Conservation (phyloP, 306 rosid species). For the Acacia confusa region DNA sequence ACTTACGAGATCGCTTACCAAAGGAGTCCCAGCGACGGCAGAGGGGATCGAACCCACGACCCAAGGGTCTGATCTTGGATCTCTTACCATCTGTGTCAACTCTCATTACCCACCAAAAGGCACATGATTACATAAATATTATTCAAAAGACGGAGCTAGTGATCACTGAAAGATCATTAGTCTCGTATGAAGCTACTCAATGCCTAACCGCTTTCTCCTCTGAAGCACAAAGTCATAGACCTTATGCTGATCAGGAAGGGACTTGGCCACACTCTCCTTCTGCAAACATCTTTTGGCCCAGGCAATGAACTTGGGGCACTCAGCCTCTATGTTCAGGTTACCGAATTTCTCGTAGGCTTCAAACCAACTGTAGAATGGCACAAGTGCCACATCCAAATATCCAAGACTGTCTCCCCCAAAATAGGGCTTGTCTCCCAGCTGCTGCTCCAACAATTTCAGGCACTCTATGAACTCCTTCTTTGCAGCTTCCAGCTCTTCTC, state of each 20-base stretch:
- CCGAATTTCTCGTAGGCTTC: constrained; percentile 14
- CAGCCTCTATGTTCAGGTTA: constrained; percentile 7
- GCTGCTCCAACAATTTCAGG: constrained; percentile 27
- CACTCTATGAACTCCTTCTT: constrained; percentile 24
- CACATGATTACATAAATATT: no score
- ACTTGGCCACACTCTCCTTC: constrained; percentile 28
- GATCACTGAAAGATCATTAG: no score
- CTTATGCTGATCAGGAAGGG: constrained; percentile 31
- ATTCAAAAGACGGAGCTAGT: no score
- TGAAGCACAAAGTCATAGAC: neutral
- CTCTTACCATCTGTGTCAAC: no score
- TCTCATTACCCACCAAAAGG: no score
- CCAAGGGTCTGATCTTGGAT: no score
- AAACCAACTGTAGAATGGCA: constrained; percentile 32
- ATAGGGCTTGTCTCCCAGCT: constrained; percentile 34
- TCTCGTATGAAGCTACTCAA: no score
- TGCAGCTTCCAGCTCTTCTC: constrained; percentile 36
- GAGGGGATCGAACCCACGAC: no score
- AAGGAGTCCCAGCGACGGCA: no score
- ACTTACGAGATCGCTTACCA: no score
- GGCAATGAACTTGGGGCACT: constrained; percentile 33
- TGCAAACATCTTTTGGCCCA: constrained; percentile 39
- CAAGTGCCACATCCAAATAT: constrained; percentile 20
- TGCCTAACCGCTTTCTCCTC: neutral
- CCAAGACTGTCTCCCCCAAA: constrained; percentile 36